Base-by-base conservation (phyloP, 2,329 filamentous ascomycete species). In the Daldinia sp. region DNA sequence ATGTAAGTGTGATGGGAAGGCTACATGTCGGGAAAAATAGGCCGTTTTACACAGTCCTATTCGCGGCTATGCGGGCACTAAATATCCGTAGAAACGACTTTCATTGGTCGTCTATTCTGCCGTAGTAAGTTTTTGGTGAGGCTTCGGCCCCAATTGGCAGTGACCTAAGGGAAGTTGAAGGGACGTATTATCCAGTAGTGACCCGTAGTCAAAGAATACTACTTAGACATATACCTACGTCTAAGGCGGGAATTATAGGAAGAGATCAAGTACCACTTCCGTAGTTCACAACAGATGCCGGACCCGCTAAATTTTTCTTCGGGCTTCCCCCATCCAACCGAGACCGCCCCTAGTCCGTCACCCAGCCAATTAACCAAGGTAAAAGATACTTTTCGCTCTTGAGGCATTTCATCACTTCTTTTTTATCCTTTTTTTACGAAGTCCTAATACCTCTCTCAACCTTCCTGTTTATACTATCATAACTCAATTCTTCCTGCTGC, bases 341-440 rank as follows among this genome's bases (percentile, higher is more conserved):
- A 68, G 61, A 55, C 58, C 59, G 62, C 45, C 65, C 65, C 65
- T 65, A 61, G 62, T 63, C 64, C 62, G 59, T 63, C 48, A 37
- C 34, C 51, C 56, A 45, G 51, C 61, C 43, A 59, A 50, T 63
- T 67, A 64, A 67, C 66, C 58, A 55, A 52, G 64, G 58, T 64
- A 63, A 68, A 45, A 43, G 17, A 9, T 59, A 54, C 30, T 59
- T 58, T 61, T 60, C 23, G 17, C 45, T 37, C 35, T 53, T 67
- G 65, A 68, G 65, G 65, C 63, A 68, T 68, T 68, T 68, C 65
- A 67, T 61, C 43, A 35, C 27, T 63, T 58, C 56, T 48, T 50
- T 50, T 35, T 23, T 47, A 47, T 19, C 15, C 47, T n/a, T 34
- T 50, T 50, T 50, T 65, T 57, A 27, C 51, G 58, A 66, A 52